A percentile compares a stretch with the other conserved stretches of the same genome.
These are phyloP conservation scores for Coniella vitis DNA, from an alignment of 2,329 filamentous ascomycete genomes.

Conservation along the genomic window DNA sequence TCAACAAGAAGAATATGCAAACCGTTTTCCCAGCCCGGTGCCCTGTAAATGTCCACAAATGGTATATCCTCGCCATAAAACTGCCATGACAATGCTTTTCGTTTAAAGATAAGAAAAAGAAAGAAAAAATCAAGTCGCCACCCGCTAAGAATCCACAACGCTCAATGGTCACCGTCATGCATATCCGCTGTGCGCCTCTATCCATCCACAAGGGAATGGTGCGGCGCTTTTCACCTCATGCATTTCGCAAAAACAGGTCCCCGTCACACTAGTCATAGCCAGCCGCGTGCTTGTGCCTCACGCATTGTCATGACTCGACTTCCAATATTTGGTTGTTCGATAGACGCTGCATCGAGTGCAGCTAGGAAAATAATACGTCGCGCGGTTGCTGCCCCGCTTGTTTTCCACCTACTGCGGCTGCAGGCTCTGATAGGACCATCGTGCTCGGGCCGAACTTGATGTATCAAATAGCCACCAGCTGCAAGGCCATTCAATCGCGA, in stretches of 20 bases:
- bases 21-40: not conserved
- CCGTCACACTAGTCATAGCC: too few relatives aligned
- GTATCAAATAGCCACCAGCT: not conserved
- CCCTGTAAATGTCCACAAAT: constrained; percentile 7
- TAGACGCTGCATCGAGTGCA: not conserved
- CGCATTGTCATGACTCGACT: constrained; percentile 10
- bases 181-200: not conserved
- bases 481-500: not conserved
- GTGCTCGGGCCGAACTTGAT: not conserved
- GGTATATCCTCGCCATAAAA: constrained; percentile 12
- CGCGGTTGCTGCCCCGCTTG: not conserved
- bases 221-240: too few relatives aligned
- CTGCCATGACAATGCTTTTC: constrained; percentile 12
- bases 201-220: not conserved
- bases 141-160: not conserved
- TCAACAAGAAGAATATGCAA: not conserved
- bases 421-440: not conserved
- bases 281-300: not conserved
- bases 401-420: constrained; percentile 6
- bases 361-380: not conserved
- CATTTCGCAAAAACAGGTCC: too few relatives aligned
- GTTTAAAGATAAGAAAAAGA: not conserved
- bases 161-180: not conserved
- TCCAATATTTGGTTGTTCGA: not conserved
- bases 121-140: not conserved